Evolutionary conservation across 2,329 filamentous ascomycete species (phyloP), one percentile per base, ranked within the genome.

Genomic region (Apiospora malaysiana): DNA sequence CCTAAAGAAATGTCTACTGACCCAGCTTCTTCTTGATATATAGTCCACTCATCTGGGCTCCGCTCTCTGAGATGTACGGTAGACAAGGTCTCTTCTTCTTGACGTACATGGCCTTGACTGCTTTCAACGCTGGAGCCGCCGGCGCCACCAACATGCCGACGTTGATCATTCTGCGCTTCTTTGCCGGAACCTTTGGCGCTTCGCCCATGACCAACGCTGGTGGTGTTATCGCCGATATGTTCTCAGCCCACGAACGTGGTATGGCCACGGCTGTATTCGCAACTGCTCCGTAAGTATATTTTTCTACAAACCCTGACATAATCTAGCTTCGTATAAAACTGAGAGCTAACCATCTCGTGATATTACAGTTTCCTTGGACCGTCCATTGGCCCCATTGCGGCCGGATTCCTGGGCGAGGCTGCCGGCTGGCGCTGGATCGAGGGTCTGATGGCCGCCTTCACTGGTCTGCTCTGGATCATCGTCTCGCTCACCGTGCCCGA

Each of bases 371-470:
- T 92, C 78, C 82, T 93, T 70, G 91, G 91, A 0, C 90, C 91
- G 0, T 87, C 83, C 81, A 70, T 88, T 82, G 77, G 91, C 0
- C 92, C 92, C 1, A 89, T 93, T 65, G 86, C 88, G 8, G 90
- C 90, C 73, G 91, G 91, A 2, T 94, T 93, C 78, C 81, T 93
- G 1, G 89, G 89, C 12, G 85, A 90, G 78, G 83, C 85, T 2
- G 86, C 85, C 18, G 91, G 90, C 21, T 93, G 92, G 92, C 84
- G 90, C 75, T 93, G 91, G 92, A 87, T 93, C 27, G 86, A 90
- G 80, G 90, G 90, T 2, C 81, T 93, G 10, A 86, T 92, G 81
- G 87, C 88, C 67, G 87, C 88, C 72, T 91, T 93, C 78, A 90
- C 88, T 2, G 89, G 89, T 12, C 80, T 85, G 14, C 84, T 92